phyloP scores from a whole-genome alignment of 768 basidiomycete genomes.

The Xanthoconium stramineum region DNA sequence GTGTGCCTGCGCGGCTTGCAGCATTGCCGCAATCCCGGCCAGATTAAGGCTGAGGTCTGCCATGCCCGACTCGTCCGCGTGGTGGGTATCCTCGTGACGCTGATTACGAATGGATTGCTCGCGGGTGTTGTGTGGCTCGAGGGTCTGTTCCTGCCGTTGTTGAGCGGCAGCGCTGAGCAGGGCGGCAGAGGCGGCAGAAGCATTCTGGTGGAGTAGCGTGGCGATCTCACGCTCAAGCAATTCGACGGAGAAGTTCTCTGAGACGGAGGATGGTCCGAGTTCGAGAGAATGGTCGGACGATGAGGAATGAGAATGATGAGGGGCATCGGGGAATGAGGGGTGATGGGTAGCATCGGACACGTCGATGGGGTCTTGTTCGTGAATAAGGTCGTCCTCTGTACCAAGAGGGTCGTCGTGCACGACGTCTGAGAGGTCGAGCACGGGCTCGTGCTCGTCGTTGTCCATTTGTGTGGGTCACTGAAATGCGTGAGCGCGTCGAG shows the following conservation, averaged over 20 bases:
- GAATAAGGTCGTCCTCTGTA: slow-evolving; percentile 46
- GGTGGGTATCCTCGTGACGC: slow-evolving; percentile 16
- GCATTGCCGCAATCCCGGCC: slow-evolving; percentile 69
- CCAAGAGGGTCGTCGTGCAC: slow-evolving; percentile 76
- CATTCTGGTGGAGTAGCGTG: slow-evolving; percentile 70
- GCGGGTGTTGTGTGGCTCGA: slow-evolving; percentile 35
- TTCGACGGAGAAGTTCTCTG: slow-evolving; percentile 61
- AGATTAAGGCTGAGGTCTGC: slow-evolving; percentile 53
- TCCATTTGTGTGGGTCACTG: slow-evolving; percentile 33
- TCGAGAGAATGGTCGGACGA: slow-evolving; percentile 32
- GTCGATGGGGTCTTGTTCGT: slow-evolving; percentile 25
- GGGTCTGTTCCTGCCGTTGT: slow-evolving; percentile 52
- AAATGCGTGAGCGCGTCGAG: slow-evolving; percentile 11
- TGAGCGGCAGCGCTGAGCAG: slow-evolving; percentile 64
- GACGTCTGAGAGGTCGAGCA: slow-evolving; percentile 78
- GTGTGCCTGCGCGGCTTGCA: slow-evolving; percentile 73
- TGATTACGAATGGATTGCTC: slow-evolving; percentile 21
- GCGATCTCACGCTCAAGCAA: slow-evolving; percentile 78
- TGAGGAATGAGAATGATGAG: slow-evolving; percentile 15
- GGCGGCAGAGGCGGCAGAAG: slow-evolving; percentile 64
- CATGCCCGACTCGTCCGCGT: slow-evolving; percentile 13
- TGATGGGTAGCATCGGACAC: slow-evolving; percentile 32
- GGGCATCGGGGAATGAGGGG: slow-evolving; percentile 24
- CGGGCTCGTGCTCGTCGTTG: slow-evolving; percentile 57
- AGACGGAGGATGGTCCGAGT: slow-evolving; percentile 37